Evolutionary conservation across 441 rosid genomes (phyloP), one percentile per base, ranked within the genome.

Genomic region (Populus hybrid): DNA sequence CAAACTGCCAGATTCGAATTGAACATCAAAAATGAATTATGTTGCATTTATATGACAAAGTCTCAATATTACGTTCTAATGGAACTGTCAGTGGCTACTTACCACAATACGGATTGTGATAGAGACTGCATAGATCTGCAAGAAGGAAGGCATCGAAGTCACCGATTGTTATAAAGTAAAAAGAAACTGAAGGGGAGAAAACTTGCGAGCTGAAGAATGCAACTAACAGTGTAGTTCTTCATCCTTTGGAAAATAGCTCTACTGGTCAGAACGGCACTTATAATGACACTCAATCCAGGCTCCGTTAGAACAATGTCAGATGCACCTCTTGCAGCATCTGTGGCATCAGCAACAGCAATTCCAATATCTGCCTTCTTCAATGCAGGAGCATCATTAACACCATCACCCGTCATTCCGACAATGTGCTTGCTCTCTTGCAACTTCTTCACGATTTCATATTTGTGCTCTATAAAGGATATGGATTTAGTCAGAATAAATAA

Each of bases 81-180:
- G 32, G 72, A 67, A 10, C 75, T 77, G 23, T 69, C 20, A 30
- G 18, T 42, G 26, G 72, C 20, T 81, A 86, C 98, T 84, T 78
- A 94, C 98, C 89, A 95, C 98, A 9, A 95, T 95, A 91, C 97
- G 98, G 30, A 93, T 92, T n/a, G 98, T 93, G 81, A 93, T 93
- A 67, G 98, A 93, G 77, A 93, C 98, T 32, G 98, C 97, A 81
- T 93, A 93, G 42, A 93, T 93, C 98, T 93, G 92, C 78, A 81
- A 70, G 64, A 82, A 46, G 35, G 66, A 75, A 61, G 30, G 40
- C 57, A 23, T 12, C 12, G 34, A 30, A 63, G 67, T 76, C 23
- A 46, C 16, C 28, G 10, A 46, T 3, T 59, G 64, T 65, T 30
- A 59, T 3, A 18, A 64, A 68, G 72, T 35, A 18, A 30, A 30